Evolutionary conservation across 768 basidiomycete genomes (phyloP).

Genomic region (Phaeotremella fagi): DNA sequence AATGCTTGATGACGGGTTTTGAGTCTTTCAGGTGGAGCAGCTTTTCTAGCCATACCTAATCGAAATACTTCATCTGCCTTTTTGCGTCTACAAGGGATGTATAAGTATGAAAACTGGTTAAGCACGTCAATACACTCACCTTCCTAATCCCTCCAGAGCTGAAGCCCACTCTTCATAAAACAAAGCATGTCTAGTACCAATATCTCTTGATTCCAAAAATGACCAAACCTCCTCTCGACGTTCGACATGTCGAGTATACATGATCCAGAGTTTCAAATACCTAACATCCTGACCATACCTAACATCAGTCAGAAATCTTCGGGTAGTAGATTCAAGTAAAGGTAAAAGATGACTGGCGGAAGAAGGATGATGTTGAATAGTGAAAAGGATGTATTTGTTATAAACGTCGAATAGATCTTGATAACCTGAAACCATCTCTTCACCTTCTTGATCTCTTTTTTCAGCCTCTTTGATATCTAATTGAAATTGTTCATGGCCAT

Average conservation of each 20-base stretch:
- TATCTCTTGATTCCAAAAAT: slow-evolving; percentile 84
- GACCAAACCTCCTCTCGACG: slow-evolving; percentile 70
- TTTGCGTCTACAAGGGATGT: slow-evolving; percentile 54
- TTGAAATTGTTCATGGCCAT: slow-evolving; percentile 48
- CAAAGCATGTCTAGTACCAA: slow-evolving; percentile 71
- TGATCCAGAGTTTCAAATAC: slow-evolving; percentile 86
- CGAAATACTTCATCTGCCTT: slow-evolving; percentile 79
- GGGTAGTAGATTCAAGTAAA: slow-evolving; percentile 75
- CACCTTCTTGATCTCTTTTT: slow-evolving; percentile 46
- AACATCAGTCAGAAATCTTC: slow-evolving; percentile 74
- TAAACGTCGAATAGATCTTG: slow-evolving; percentile 81
- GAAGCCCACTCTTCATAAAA: slow-evolving; percentile 89
- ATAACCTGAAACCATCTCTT: slow-evolving; percentile 58
- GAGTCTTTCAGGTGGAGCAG: slow-evolving; percentile 75
- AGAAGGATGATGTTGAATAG: slow-evolving; percentile 73
- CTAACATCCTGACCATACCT: slow-evolving; percentile 75
- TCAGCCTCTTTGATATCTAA: slow-evolving; percentile 49
- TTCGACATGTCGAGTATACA: slow-evolving; percentile 76
- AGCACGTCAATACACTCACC: slow-evolving; percentile 65
- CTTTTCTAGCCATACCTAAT: slow-evolving; percentile 73
- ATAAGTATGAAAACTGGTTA: too few species aligned
- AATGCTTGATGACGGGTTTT: slow-evolving; percentile 78
- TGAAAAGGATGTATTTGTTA: slow-evolving; percentile 76
- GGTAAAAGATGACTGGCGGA: slow-evolving; percentile 69
- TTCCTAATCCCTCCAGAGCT: slow-evolving; percentile 67